These are phyloP conservation scores for Coemansia sp. DNA, from an alignment of 192 early-diverging fungal species.

Conservation along the genomic window DNA sequence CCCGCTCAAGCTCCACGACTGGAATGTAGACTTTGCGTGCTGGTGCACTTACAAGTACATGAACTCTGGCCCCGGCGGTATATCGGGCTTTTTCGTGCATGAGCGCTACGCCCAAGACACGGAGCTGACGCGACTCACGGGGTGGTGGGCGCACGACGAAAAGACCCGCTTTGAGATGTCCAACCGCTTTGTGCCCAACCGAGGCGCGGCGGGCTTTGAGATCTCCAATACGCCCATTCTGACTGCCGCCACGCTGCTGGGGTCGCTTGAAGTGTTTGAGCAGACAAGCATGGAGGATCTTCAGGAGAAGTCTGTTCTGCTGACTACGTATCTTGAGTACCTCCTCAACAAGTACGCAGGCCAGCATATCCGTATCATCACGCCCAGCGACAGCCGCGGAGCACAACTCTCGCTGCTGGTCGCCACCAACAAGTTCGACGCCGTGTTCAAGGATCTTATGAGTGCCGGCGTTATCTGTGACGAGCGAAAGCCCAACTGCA, in stretches of 20 bases:
- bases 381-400: slow-evolving; percentile 76
- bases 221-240: slow-evolving; percentile 88
- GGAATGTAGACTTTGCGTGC: slow-evolving; percentile 96
- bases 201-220: slow-evolving; percentile 83
- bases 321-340: slow-evolving; percentile 86
- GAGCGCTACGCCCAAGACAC: slow-evolving; percentile 69
- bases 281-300: slow-evolving; percentile 70
- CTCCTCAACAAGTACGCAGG: slow-evolving; percentile 59
- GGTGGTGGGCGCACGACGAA: slow-evolving; percentile 95
- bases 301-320: slow-evolving; percentile 70
- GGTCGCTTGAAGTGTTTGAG: slow-evolving; percentile 78
- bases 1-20: slow-evolving; percentile 84
- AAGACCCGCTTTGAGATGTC: slow-evolving; percentile 86
- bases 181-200: slow-evolving; percentile 76
- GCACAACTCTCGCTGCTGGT: slow-evolving; percentile 83
- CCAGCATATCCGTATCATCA: slow-evolving; percentile 67
- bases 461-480: slow-evolving; percentile 77
- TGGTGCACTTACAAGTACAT: slow-evolving; percentile 99
- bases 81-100: slow-evolving; percentile 91
- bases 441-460: slow-evolving; percentile 65
- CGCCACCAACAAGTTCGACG: slow-evolving; percentile 41
- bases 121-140: slow-evolving; percentile 67
- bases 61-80: slow-evolving; percentile 95
- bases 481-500: slow-evolving; percentile 87
- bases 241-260: slow-evolving; percentile 70